phyloP scores from a whole-genome alignment of 768 basidiomycete species.

The Peribolospora baueri region DNA sequence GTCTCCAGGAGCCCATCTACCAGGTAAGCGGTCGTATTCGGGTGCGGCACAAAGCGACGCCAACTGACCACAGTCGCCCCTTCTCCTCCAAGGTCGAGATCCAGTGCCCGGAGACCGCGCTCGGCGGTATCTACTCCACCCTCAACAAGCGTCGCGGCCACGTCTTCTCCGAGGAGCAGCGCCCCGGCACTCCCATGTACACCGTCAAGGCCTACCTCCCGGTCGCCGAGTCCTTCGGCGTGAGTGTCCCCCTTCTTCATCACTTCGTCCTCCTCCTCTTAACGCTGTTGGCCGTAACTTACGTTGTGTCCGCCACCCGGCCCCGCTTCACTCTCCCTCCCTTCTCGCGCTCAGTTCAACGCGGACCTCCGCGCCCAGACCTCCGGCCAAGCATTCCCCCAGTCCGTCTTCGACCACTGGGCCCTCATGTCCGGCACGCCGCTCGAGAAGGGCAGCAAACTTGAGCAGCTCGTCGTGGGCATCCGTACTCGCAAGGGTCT shows the following conservation, averaged over 20 bases:
- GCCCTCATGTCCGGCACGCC: slow-evolving; percentile 27
- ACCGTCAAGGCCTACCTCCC: slow-evolving; percentile 93
- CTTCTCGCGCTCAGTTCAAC: slow-evolving; percentile 36
- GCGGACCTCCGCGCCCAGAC: slow-evolving; percentile 79
- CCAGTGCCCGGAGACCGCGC: slow-evolving; percentile 88
- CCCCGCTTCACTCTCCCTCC: slow-evolving; percentile 10
- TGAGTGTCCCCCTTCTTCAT: neutral
- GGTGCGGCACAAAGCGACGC: neutral
- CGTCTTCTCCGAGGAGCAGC: slow-evolving; percentile 92
- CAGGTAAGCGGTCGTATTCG: slow-evolving; percentile 18
- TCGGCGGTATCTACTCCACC: slow-evolving; percentile 55
- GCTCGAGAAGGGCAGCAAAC: slow-evolving; percentile 57
- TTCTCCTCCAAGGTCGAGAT: slow-evolving; percentile 47
- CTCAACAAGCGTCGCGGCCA: slow-evolving; percentile 89
- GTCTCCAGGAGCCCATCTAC: slow-evolving; percentile 90
- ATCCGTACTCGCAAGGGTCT: slow-evolving; percentile 90
- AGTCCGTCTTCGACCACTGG: slow-evolving; percentile 50
- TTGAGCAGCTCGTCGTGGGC: slow-evolving; percentile 53
- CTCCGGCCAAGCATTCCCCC: slow-evolving; percentile 94
- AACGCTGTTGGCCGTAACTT: neutral
- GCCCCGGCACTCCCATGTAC: slow-evolving; percentile 91
- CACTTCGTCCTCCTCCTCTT: neutral
- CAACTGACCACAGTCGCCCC: slow-evolving; percentile 4
- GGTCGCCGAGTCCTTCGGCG: slow-evolving; percentile 40
- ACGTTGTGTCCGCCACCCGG: too few relatives aligned